Conservation (phyloP, 2,329 filamentous ascomycete genomes). For the Claviceps pazoutovae region DNA sequence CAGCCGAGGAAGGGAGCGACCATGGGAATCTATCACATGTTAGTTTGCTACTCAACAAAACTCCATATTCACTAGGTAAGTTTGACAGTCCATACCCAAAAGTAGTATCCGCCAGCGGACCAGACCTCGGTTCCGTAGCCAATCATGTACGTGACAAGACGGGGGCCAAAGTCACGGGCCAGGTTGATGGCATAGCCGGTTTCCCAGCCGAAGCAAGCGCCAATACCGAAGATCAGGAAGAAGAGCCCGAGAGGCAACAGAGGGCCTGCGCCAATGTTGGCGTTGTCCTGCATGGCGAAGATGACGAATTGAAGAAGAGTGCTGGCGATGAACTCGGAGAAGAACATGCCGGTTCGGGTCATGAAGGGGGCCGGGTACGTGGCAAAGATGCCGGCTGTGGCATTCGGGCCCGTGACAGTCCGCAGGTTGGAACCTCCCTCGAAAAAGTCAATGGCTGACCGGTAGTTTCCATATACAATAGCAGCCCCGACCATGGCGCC, state of each 20-base stretch:
- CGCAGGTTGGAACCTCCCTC: constrained; percentile 47
- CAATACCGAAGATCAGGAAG: constrained; percentile 61
- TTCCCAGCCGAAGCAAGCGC: constrained; percentile 61
- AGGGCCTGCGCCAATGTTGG: constrained; percentile 41
- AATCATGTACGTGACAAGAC: constrained; percentile 50
- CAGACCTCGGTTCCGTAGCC: constrained; percentile 57
- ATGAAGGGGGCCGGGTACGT: constrained; percentile 57
- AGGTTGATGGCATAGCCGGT: constrained; percentile 66
- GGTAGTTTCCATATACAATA: constrained; percentile 50
- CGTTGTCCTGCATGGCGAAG: constrained; percentile 50
- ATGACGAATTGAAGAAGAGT: constrained; percentile 58
- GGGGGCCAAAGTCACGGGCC: constrained; percentile 57
- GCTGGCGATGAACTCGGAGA: constrained; percentile 57
- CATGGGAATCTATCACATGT: constrained; percentile 47
- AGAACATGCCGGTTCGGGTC: constrained; percentile 53
- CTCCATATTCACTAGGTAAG: neutral
- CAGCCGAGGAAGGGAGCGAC: constrained; percentile 55
- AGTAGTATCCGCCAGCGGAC: constrained; percentile 55
- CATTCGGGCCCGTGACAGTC: constrained; percentile 43
- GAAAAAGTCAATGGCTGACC: constrained; percentile 47
- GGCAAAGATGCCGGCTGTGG: constrained; percentile 58
- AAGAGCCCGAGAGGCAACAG: constrained; percentile 47
- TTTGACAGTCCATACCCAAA: constrained; percentile 41
- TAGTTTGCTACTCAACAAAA: neutral
- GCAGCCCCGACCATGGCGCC: constrained; percentile 50